These are phyloP conservation scores for Solanum rostratum DNA, from an alignment of 257 asterid species.

Conservation along the genomic window DNA sequence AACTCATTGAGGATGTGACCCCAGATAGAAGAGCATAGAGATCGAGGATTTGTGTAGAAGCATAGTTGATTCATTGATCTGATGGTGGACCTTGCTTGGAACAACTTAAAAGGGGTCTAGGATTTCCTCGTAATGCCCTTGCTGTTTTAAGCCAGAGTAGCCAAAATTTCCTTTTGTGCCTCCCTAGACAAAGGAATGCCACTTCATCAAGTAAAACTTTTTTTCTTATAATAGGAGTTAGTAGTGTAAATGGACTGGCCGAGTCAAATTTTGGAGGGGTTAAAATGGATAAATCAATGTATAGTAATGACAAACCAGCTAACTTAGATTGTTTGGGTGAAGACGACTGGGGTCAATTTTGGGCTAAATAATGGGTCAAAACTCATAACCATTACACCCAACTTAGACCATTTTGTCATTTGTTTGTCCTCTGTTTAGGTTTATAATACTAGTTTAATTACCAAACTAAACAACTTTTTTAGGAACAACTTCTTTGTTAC, in stretches of 20 bases:
- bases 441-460: not conserved
- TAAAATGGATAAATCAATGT: not conserved
- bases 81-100: not conserved
- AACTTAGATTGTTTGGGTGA: not conserved
- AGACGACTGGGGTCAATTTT: not conserved
- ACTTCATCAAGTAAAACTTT: not conserved
- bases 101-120: not conserved
- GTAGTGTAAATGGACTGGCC: not conserved
- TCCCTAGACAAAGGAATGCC: not conserved
- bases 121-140: not conserved
- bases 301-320: not conserved
- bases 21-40: no score
- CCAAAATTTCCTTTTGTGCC: not conserved
- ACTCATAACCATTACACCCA: not conserved
- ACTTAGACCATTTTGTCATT: not conserved
- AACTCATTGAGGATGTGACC: no score
- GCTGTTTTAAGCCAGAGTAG: not conserved
- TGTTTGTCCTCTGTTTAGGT: not conserved
- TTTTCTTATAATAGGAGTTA: not conserved
- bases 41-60: no score
- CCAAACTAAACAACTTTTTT: not conserved
- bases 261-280: not conserved
- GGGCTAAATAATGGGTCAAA: not conserved
- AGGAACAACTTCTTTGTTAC: no score
- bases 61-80: not conserved